Percentiles rank a stretch among this genome's conserved stretches.
These are phyloP conservation scores for Ogataea neopini DNA, from an alignment of 805 yeast genomes.

Conservation along the genomic window DNA sequence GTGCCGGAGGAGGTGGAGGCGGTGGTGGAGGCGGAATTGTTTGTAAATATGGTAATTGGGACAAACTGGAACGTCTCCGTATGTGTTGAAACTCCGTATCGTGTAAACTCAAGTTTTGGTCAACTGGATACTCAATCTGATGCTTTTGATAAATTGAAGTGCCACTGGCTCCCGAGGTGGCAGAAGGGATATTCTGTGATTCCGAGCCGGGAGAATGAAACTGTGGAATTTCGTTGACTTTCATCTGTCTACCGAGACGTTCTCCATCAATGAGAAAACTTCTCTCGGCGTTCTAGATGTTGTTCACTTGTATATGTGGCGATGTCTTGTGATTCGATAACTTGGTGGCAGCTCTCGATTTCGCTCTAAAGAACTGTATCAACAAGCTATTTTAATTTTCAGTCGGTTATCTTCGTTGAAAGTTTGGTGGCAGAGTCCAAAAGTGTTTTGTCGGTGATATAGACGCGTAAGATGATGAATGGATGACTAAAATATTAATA, in stretches of 20 bases:
- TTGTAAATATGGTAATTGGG: not conserved
- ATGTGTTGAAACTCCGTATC: not conserved
- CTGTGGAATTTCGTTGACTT: not conserved
- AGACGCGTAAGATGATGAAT: too few relatives aligned
- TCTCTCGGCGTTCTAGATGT: not conserved
- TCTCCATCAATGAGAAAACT: not conserved
- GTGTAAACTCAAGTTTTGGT: not conserved
- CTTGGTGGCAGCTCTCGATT: conserved; percentile 3
- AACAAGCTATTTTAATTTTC: not conserved
- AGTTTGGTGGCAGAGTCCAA: not conserved
- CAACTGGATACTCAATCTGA: not conserved
- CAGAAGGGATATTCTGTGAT: not conserved
- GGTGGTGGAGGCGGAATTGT: not conserved
- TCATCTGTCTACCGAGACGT: not conserved
- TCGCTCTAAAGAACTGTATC: not conserved
- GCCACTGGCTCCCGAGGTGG: not conserved
- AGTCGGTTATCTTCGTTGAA: too few relatives aligned
- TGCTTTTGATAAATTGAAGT: not conserved
- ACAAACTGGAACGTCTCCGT: not conserved
- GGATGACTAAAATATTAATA: too few relatives aligned
- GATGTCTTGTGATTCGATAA: not conserved
- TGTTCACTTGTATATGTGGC: not conserved
- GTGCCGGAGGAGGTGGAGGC: not conserved
- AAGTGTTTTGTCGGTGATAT: not conserved
- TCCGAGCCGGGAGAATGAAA: not conserved